A percentile compares a stretch with the other conserved stretches of the same genome.
Evolutionary conservation across 2,329 filamentous ascomycete genomes (phyloP).

Genomic region (Kalmusia sp.): DNA sequence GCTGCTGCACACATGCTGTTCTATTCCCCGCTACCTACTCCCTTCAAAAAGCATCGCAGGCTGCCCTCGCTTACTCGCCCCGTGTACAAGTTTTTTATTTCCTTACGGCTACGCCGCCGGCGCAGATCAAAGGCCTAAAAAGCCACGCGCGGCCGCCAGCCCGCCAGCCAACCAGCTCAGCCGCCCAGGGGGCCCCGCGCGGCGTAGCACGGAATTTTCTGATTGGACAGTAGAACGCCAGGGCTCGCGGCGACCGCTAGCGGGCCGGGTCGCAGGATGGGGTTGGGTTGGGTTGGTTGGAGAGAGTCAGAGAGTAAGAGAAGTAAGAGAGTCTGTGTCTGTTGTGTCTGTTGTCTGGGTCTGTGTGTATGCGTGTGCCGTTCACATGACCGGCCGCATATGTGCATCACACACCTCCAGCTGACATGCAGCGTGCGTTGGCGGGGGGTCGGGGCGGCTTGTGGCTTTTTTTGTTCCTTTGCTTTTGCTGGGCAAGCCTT

Average conservation of each 20-base stretch:
- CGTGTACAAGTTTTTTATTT: no score
- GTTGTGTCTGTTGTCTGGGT: no score
- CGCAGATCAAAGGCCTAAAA: background rate
- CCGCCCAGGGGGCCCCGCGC: background rate
- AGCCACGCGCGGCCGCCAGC: background rate
- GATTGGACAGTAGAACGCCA: no score
- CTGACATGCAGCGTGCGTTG: constrained; percentile 9
- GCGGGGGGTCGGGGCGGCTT: background rate
- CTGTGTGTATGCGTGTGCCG: constrained; percentile 12
- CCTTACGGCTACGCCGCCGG: background rate
- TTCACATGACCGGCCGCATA: constrained; percentile 33
- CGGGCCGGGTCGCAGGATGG: background rate
- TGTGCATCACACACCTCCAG: constrained; percentile 20
- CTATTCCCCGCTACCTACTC: no score
- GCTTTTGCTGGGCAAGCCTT: background rate
- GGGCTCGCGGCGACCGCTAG: no score
- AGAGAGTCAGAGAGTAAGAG: no score
- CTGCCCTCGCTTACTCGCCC: no score
- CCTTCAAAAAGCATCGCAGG: no score
- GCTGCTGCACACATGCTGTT: no score
- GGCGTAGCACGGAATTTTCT: constrained; percentile 13
- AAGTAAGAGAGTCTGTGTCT: no score
- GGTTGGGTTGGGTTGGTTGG: background rate
- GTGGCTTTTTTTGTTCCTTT: no score
- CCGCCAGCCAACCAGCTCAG: background rate